Conservation (phyloP, 768 basidiomycete species). For the Suillus brevipes region DNA sequence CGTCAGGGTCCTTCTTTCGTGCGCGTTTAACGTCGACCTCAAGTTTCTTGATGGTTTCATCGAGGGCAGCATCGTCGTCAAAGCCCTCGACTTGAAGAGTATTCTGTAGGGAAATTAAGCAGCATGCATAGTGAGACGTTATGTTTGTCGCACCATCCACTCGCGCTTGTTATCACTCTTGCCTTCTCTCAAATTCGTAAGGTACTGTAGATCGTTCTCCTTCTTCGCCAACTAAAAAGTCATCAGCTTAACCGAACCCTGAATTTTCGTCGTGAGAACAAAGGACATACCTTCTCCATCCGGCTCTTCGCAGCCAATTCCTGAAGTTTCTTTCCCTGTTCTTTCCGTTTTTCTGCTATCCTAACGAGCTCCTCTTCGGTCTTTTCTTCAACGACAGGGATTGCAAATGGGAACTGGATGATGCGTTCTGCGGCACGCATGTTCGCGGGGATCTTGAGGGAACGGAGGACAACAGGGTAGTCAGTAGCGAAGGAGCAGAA, state of each 20-base stretch:
- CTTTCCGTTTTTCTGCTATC: constrained; percentile 75
- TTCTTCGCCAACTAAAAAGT: constrained; percentile 63
- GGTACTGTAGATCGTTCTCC: constrained; percentile 69
- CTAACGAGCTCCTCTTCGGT: constrained; percentile 86
- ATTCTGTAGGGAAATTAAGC: constrained; percentile 38
- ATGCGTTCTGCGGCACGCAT: constrained; percentile 68
- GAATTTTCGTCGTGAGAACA: neutral
- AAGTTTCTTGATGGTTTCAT: constrained; percentile 83
- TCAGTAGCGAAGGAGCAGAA: constrained; percentile 83
- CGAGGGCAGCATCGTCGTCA: constrained; percentile 74
- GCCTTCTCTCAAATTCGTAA: constrained; percentile 63
- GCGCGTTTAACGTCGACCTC: constrained; percentile 75
- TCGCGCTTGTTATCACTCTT: constrained; percentile 66
- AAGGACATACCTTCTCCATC: constrained; percentile 69
- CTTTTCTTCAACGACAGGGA: constrained; percentile 71
- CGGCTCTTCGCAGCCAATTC: constrained; percentile 87
- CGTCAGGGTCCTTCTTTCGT: constrained; percentile 76
- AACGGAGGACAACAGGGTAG: constrained; percentile 67
- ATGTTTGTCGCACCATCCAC: constrained; percentile 57
- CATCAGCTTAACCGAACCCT: neutral
- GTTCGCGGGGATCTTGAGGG: constrained; percentile 63
- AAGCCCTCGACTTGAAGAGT: constrained; percentile 69
- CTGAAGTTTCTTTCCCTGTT: constrained; percentile 86
- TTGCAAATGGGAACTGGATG: constrained; percentile 84
- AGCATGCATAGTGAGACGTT: neutral